phyloP scores from a whole-genome alignment of 352 stramenopile genomes.

The Saprolegnia diclina region DNA sequence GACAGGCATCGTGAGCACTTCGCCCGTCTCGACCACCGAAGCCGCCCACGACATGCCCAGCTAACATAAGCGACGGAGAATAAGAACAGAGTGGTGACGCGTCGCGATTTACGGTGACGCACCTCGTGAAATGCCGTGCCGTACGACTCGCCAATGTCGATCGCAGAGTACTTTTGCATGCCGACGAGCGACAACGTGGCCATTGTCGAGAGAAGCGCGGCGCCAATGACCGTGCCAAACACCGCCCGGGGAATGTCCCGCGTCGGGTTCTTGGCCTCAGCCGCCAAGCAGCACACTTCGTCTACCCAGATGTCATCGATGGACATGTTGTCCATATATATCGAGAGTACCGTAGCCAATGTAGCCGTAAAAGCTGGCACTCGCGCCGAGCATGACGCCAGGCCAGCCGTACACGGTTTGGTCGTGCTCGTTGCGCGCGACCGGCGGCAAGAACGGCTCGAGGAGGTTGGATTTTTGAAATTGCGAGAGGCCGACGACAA shows the following conservation, averaged over 20 bases:
- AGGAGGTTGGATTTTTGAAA: conserved; percentile 75
- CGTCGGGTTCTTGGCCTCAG: conserved; percentile 79
- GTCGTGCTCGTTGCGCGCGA: conserved; percentile 31
- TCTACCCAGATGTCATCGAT: conserved; percentile 34
- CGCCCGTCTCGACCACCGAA: conserved; percentile 83
- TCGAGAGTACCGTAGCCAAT: conserved; percentile 88
- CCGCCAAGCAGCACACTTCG: conserved; percentile 92
- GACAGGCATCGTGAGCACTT: conserved; percentile 93
- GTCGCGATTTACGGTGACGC: not conserved
- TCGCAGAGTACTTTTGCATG: conserved; percentile 85
- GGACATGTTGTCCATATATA: not conserved
- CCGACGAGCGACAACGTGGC: conserved; percentile 89
- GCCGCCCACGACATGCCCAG: conserved; percentile 58
- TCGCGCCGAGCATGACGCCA: conserved; percentile 84
- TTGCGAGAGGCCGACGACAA: conserved; percentile 74
- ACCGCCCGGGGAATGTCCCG: conserved; percentile 86
- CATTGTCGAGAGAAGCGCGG: conserved; percentile 72
- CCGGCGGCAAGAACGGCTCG: conserved; percentile 67
- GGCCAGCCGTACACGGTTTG: conserved; percentile 55
- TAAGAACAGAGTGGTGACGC: not conserved
- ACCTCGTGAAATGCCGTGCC: conserved; percentile 63
- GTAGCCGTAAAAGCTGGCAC: conserved; percentile 94
- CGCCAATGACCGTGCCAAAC: conserved; percentile 83
- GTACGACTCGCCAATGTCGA: conserved; percentile 65
- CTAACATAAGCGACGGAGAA: not conserved